Evolutionary conservation across 495 filamentous ascomycete genomes (phyloP).

Genomic region (Neurospora intermedia): DNA sequence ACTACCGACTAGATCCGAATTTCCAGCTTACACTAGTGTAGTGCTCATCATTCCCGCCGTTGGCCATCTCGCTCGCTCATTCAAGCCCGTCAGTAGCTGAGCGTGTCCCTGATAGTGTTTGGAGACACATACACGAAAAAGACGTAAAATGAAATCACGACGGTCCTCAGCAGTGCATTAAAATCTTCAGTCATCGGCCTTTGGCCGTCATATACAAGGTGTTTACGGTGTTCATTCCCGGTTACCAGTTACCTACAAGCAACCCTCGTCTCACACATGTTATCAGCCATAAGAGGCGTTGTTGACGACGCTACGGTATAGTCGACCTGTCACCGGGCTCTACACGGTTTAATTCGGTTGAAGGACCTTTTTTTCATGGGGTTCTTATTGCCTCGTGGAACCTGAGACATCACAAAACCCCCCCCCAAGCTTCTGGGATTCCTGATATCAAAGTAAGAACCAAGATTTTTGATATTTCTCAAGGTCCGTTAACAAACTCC

Average conservation of each 20-base stretch:
- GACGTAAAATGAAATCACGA: too few relatives aligned
- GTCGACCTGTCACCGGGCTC: neutral
- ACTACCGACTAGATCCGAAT: neutral
- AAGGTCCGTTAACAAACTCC: neutral
- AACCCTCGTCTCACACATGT: neutral
- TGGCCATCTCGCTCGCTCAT: neutral
- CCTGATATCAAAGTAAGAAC: neutral
- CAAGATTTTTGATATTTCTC: neutral
- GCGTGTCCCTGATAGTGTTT: neutral
- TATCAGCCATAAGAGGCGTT: neutral
- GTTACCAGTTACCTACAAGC: neutral
- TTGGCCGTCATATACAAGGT: neutral
- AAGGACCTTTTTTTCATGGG: neutral
- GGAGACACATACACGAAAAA: too few relatives aligned
- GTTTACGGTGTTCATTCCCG: neutral
- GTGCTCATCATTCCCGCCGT: neutral
- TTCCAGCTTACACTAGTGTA: neutral
- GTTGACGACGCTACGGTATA: neutral
- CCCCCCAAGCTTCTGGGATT: neutral
- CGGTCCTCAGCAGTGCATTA: neutral
- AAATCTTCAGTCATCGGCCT: neutral
- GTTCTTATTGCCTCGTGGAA: neutral
- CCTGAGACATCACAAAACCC: constrained; percentile 2
- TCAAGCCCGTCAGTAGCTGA: neutral
- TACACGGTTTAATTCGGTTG: neutral